These are phyloP conservation scores for Rubroshorea leprosula DNA, from an alignment of 345 rosid species.

Conservation along the genomic window DNA sequence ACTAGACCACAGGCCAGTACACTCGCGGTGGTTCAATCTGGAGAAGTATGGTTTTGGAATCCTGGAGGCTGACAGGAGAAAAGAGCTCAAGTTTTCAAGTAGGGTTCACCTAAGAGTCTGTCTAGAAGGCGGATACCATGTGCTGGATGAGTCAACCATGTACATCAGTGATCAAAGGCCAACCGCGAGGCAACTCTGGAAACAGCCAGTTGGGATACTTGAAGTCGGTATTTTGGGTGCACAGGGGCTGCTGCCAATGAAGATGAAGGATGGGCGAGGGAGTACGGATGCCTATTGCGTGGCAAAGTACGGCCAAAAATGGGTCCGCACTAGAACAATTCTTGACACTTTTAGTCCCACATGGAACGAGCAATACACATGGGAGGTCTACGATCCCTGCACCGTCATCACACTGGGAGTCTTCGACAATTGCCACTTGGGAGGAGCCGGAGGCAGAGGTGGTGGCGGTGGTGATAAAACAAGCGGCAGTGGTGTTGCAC, in stretches of 20 bases:
- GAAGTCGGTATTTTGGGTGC: slow-evolving; percentile 78
- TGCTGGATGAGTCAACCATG: slow-evolving; percentile 84
- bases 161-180: slow-evolving; percentile 83
- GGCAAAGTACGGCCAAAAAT: slow-evolving; percentile 80
- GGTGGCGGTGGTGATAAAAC: slow-evolving; percentile 29
- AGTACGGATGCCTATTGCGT: slow-evolving; percentile 68
- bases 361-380: slow-evolving; percentile 84
- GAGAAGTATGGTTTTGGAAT: slow-evolving; percentile 72
- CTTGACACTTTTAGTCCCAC: slow-evolving; percentile 48
- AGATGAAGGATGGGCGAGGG: slow-evolving; percentile 66
- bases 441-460: too few relatives aligned
- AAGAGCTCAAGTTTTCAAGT: slow-evolving; percentile 70
- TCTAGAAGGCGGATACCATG: slow-evolving; percentile 95
- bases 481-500: slow-evolving; percentile 21
- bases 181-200: slow-evolving; percentile 85
- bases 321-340: slow-evolving; percentile 80
- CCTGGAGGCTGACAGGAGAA: slow-evolving; percentile 74
- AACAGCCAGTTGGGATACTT: slow-evolving; percentile 63
- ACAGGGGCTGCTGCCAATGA: slow-evolving; percentile 69
- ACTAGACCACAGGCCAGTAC: slow-evolving; percentile 76
- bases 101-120: slow-evolving; percentile 73
- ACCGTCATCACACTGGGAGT: slow-evolving; percentile 75
- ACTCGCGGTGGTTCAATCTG: slow-evolving; percentile 82
- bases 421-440: slow-evolving; percentile 65
- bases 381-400: slow-evolving; percentile 94